Base-by-base conservation (phyloP, 208 protist species). In the Acanthamoeba lenticulata region DNA sequence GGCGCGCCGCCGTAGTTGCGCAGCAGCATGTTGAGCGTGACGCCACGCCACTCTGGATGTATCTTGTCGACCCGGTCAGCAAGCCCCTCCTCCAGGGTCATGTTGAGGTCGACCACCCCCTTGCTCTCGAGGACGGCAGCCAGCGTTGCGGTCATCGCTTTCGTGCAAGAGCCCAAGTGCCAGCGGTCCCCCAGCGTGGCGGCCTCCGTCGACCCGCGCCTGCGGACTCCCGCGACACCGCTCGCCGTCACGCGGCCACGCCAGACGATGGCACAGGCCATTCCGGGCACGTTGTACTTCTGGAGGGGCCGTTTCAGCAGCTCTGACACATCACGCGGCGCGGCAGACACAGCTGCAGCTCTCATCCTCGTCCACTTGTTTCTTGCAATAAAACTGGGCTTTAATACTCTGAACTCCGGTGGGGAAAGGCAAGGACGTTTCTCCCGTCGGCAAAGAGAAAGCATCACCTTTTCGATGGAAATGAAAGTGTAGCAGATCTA, bases 141-240 rank as follows among this genome's bases (percentile, higher is more conserved):
- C 6, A 77, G 38, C 7, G 67, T 77, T n/a, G 67, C 67, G 19
- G 67, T 77, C 67, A 77, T 77, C 24, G 67, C 29, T 29, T 77
- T 77, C 24, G 67, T 77, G 67, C 67, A 77, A 13, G 67, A 77
- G 38, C 67, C 67, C 67, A 77, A 34, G 38, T 77, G 67, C 67
- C 67, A 77, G 34, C 1, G 1, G 67, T 77, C 67, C 19, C 21
- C 6, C 32, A 77, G 67, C 1, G 67, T 45, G 67, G 19, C 67
- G 67, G 67, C 34, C 1, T 13, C 1, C 1, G 36, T 4, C 6
- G 67, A 45, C 24, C 67, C 67, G 15, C 15, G 67, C 15, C 38
- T 4, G 19, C 67, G 67, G 34, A 77, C 67, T 6, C 67, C 67
- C 1, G 34, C 34, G 1, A 42, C 29, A 7, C 67, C 67, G 4